Evolutionary conservation across 495 filamentous ascomycete genomes (phyloP).

Genomic region (Eremomyces bilateralis): DNA sequence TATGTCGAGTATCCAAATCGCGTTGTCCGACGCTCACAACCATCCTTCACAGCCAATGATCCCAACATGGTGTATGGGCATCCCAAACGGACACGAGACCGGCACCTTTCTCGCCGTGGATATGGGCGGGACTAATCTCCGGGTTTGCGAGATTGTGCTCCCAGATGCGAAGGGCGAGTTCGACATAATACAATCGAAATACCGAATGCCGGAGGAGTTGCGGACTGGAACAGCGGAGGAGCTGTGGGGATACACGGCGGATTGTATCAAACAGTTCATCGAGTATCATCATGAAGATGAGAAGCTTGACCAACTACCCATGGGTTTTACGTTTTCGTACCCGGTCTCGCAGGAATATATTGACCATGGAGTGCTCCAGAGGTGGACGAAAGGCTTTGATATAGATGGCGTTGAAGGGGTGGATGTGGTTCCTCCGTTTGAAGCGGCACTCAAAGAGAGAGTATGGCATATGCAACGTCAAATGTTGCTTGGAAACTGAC

Average conservation of each 20-base stretch:
- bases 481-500: too few relatives aligned
- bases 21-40: conserved; percentile 2
- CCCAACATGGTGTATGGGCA: conserved; percentile 92
- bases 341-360: conserved; percentile 92
- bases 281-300: conserved; percentile 62
- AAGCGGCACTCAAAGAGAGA: conserved; percentile 56
- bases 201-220: conserved; percentile 87
- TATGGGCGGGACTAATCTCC: conserved; percentile 96
- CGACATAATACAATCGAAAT: conserved; percentile 98
- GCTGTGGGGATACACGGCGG: conserved; percentile 94
- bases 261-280: conserved; percentile 91
- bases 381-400: conserved; percentile 98
- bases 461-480: too few relatives aligned
- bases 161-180: conserved; percentile 85
- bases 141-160: conserved; percentile 89
- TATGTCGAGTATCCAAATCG: conserved; percentile 24
- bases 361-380: conserved; percentile 83
- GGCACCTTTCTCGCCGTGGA: conserved; percentile 87
- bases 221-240: conserved; percentile 79
- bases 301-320: conserved; percentile 45
- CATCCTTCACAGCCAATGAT: conserved; percentile 69
- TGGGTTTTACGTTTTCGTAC: conserved; percentile 98
- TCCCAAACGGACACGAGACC: conserved; percentile 70
- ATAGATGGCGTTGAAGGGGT: conserved; percentile 88
- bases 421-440: conserved; percentile 86